Conservation (phyloP, 108 stramenopile genomes). For the Stephanodiscus triporus region DNA sequence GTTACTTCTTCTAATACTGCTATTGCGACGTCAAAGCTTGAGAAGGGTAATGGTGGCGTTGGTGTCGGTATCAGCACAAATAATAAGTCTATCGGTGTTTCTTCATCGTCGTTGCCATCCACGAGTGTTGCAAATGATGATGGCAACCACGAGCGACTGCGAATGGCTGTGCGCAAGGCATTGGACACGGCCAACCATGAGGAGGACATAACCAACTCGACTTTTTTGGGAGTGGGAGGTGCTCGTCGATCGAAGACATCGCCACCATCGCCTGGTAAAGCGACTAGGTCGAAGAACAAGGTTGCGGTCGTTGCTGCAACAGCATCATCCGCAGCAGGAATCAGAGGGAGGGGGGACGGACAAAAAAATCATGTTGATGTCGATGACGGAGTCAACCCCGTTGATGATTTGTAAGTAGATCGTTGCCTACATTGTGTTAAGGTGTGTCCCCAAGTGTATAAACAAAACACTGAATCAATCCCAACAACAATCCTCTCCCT, state of each 20-base stretch:
- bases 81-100: not conserved
- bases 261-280: conserved; percentile 9
- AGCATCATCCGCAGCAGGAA: conserved; percentile 5
- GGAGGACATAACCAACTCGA: conserved; percentile 83
- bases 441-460: not conserved
- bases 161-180: conserved; percentile 80
- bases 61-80: not conserved
- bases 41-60: not conserved
- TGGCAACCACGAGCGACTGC: conserved; percentile 63
- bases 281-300: conserved; percentile 12
- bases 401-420: conserved; percentile 47
- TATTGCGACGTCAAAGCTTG: not conserved
- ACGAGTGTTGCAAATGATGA: not conserved
- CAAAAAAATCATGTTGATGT: not conserved
- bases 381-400: conserved; percentile 28
- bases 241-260: not conserved
- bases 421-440: not conserved
- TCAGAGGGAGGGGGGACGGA: not conserved
- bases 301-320: conserved; percentile 3
- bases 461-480: not conserved
- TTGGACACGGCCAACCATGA: conserved; percentile 64
- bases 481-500: not conserved
- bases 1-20: not conserved
- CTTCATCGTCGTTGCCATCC: not conserved
- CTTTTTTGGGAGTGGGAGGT: conserved; percentile 61